Conservation (phyloP, 1,284 basidiomycete genomes). For the Trichosporon sp. region DNA sequence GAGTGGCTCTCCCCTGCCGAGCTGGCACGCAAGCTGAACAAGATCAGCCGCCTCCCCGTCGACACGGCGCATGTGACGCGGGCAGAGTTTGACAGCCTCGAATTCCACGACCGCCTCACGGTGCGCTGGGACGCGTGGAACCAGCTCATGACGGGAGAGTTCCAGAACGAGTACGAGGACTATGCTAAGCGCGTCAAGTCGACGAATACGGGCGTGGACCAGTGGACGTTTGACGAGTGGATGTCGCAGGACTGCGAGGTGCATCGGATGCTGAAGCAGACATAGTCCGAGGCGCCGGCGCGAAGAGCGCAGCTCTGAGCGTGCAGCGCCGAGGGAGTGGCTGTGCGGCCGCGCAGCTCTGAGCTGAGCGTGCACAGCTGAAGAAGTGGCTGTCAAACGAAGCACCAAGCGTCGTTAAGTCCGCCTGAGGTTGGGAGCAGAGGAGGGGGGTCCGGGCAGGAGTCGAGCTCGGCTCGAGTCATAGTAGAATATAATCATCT, state of each 20-base stretch:
- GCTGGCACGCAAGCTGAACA: constrained; percentile 23
- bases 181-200: constrained; percentile 9
- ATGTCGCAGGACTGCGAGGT: constrained; percentile 9
- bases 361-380: too few species aligned
- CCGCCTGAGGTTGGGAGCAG: too few species aligned
- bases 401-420: too few species aligned
- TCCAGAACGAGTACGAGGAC: constrained; percentile 9
- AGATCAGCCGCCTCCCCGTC: constrained; percentile 26
- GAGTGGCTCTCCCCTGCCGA: constrained; percentile 23
- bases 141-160: constrained; percentile 12
- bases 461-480: too few species aligned
- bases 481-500: too few species aligned
- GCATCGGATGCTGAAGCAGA: constrained; percentile 8
- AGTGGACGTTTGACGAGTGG: constrained; percentile 27
- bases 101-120: constrained; percentile 17
- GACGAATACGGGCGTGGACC: constrained; percentile 15
- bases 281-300: too few species aligned
- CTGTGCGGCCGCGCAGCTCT: too few species aligned
- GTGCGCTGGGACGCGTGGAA: constrained; percentile 19
- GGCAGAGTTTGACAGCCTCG: constrained; percentile 26
- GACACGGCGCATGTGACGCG: constrained; percentile 24
- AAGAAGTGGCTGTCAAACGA: too few species aligned
- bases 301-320: too few species aligned
- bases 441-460: too few species aligned
- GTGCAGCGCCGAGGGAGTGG: too few species aligned